phyloP scores from a whole-genome alignment of 306 rosid genomes.

The Prunus kanzakura region DNA sequence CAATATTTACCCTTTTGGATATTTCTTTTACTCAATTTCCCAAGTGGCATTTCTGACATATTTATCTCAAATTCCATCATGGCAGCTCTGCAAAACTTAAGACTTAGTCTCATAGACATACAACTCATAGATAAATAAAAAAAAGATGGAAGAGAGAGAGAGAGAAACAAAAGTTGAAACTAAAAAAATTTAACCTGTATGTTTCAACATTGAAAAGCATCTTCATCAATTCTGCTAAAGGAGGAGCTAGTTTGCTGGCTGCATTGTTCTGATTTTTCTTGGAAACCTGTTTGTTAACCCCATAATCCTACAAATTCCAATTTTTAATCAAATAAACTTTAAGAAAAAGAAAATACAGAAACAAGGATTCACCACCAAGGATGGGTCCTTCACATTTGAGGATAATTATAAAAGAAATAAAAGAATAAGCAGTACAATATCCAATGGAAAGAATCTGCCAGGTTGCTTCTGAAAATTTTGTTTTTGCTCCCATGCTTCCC shows the following conservation, averaged over 20 bases:
- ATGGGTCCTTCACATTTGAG: neutral
- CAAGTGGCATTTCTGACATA: slow-evolving; percentile 98
- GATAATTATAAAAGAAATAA: slow-evolving; percentile 13
- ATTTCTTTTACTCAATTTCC: slow-evolving; percentile 86
- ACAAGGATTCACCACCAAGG: slow-evolving; percentile 16
- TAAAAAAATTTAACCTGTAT: slow-evolving; percentile 58
- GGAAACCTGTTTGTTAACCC: slow-evolving; percentile 66
- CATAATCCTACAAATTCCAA: slow-evolving; percentile 72
- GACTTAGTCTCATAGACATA: slow-evolving; percentile 32
- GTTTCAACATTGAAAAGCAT: slow-evolving; percentile 94
- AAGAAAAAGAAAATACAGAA: neutral
- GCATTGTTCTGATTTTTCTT: slow-evolving; percentile 42
- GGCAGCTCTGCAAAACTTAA: slow-evolving; percentile 72
- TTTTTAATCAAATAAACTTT: slow-evolving; percentile 3
- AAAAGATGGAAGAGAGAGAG: neutral
- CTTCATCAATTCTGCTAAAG: slow-evolving; percentile 79
- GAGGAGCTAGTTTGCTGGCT: slow-evolving; percentile 64
- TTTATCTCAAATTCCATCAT: slow-evolving; percentile 99
- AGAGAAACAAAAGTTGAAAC: slow-evolving; percentile 2
- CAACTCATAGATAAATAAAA: slow-evolving; percentile 1
- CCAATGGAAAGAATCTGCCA: slow-evolving; percentile 94
- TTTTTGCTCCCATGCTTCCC: slow-evolving; percentile 97
- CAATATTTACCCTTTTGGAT: slow-evolving; percentile 71
- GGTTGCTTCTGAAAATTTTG: slow-evolving; percentile 84
- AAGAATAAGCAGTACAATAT: slow-evolving; percentile 54